Base-by-base conservation (phyloP, 345 rosid genomes). In the Brassica juncea region DNA sequence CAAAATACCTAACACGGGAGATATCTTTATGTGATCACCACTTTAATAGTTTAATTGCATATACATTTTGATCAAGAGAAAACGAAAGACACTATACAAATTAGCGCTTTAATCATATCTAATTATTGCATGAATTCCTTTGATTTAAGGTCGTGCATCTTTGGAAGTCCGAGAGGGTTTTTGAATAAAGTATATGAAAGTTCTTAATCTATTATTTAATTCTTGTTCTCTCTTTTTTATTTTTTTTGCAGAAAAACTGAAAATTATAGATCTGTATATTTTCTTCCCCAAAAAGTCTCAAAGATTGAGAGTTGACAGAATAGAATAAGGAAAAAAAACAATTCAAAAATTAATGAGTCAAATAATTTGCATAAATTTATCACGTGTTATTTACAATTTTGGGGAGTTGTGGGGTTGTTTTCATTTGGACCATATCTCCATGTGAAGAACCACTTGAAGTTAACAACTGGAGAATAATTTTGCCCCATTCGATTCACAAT, bases 121-220 rank as follows among this genome's bases (percentile, higher is more conserved):
- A 83, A 81, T 84, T 74, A 89, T 85, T 82, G 73, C 85, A 84
- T 65, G 76, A 42, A 39, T 83, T 47, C 68, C 75, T 73, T 75
- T 27, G 72, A 64, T 71, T 77, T 64, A 79, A 78, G 76, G 80
- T 70, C 75, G 76, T 78, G 73, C 68, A 84, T 86, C 86, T 84
- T 73, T 54, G 67, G 78, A 85, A 84, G 81, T 82, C 88, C 81
- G 59, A 80, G 80, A 85, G 83, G 80, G 78, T 85, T 82, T 82
- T 67, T 71, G 77, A 78, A 68, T 73, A 68, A 78, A 73, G 39
- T 76, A 77, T 31, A 11, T 68, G 37, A 66, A 72, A 59, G 70
- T 55, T 23, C 64, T 32, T 14, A 4, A 39, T 39, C 6, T 55
- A 65, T 44, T 57, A 21, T 23, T 73, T 39, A 0, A 16, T 19